phyloP scores from a whole-genome alignment of 331 rosid species.

The Spiraea crenata region DNA sequence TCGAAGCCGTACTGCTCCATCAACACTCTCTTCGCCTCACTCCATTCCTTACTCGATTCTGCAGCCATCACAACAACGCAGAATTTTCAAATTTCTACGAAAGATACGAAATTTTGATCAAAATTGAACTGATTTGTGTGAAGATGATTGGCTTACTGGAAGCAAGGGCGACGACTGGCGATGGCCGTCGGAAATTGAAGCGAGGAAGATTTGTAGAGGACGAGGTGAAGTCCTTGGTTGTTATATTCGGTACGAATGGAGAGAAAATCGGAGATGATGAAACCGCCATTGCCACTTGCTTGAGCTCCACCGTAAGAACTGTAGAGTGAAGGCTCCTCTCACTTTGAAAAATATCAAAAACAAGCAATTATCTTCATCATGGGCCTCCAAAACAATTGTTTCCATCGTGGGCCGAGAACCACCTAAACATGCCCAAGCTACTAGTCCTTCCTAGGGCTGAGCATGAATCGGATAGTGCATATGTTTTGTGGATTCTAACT shows the following conservation, averaged over 20 bases:
- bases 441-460: too few species aligned
- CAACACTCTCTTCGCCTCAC: slow-evolving; percentile 53
- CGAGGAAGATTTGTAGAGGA: slow-evolving; percentile 28
- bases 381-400: neutral
- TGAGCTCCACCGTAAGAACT: slow-evolving; percentile 10
- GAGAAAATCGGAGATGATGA: slow-evolving; percentile 35
- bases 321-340: neutral
- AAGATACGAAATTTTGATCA: neutral
- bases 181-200: slow-evolving; percentile 30
- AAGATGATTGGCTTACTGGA: slow-evolving; percentile 39
- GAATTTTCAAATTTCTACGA: slow-evolving; percentile 2
- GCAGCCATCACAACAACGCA: slow-evolving; percentile 13
- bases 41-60: slow-evolving; percentile 54
- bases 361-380: neutral
- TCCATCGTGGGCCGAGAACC: too few species aligned
- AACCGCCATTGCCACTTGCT: slow-evolving; percentile 35
- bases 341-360: neutral
- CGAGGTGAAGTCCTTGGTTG: slow-evolving; percentile 27
- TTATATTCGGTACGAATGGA: slow-evolving; percentile 34
- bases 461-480: too few species aligned
- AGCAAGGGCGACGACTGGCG: slow-evolving; percentile 33
- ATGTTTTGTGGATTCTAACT: too few species aligned
- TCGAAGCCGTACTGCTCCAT: slow-evolving; percentile 79
- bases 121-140: neutral
- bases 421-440: too few species aligned